Conservation (phyloP, 2,329 filamentous ascomycete species). For the Curvularia verruculosa region DNA sequence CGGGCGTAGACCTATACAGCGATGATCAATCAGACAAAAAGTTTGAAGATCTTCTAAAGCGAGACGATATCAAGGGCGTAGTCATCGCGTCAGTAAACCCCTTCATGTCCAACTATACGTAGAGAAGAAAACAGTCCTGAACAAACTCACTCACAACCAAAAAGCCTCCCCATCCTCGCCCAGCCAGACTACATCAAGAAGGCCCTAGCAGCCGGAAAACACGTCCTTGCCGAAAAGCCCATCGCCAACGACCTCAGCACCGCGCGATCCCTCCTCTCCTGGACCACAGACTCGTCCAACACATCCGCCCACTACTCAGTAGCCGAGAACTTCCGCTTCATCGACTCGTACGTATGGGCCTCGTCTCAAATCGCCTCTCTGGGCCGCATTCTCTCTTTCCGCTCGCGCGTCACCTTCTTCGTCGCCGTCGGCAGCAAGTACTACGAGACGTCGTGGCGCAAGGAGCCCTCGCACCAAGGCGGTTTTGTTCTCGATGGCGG, state of each 20-base stretch:
- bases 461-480: conserved; percentile 72
- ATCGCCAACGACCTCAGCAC: conserved; percentile 65
- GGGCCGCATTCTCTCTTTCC: conserved; percentile 63
- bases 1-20: conserved; percentile 62
- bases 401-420: conserved; percentile 53
- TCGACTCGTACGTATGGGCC: conserved; percentile 61
- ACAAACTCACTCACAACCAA: background rate
- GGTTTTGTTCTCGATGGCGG: conserved; percentile 79
- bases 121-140: too few species aligned
- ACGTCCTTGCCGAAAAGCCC: conserved; percentile 74
- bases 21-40: conserved; percentile 58
- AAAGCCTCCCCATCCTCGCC: conserved; percentile 63
- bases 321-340: conserved; percentile 76
- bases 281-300: conserved; percentile 49
- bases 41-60: conserved; percentile 60
- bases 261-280: conserved; percentile 57
- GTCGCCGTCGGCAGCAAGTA: conserved; percentile 62
- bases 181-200: conserved; percentile 66
- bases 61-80: conserved; percentile 62
- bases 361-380: conserved; percentile 57
- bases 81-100: conserved; percentile 56
- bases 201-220: conserved; percentile 69
- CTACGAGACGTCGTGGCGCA: conserved; percentile 67
- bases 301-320: conserved; percentile 55
- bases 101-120: background rate